Evolutionary conservation across 257 asterid genomes (phyloP).

Genomic region (Gynochthodes officinalis): DNA sequence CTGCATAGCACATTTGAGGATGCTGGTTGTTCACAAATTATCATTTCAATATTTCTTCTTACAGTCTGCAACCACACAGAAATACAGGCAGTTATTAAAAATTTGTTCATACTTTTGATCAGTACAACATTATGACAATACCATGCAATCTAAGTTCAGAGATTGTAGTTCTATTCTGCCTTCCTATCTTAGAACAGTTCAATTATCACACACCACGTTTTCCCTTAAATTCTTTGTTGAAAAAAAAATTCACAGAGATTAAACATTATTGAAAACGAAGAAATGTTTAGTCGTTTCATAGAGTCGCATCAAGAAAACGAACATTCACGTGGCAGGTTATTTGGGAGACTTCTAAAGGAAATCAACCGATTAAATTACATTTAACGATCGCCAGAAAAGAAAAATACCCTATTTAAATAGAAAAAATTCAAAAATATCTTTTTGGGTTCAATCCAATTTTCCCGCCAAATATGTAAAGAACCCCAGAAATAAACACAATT

Average conservation of each 20-base stretch:
- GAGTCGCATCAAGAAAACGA: background rate
- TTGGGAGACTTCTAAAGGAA: background rate
- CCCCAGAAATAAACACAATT: background rate
- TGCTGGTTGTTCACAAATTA: conserved; percentile 32
- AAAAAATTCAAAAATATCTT: background rate
- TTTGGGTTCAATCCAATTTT: conserved; percentile 5
- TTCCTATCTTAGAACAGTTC: background rate
- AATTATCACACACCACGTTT: background rate
- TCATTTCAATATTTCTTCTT: conserved; percentile 59
- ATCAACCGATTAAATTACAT: background rate
- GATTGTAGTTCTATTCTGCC: background rate
- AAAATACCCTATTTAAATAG: background rate
- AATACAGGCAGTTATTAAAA: background rate
- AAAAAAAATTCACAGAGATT: background rate
- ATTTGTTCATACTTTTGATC: background rate
- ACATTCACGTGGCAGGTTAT: background rate
- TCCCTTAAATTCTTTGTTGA: background rate
- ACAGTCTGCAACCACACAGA: conserved; percentile 50
- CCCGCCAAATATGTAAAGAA: conserved; percentile 34
- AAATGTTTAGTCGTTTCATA: background rate
- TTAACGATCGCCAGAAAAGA: background rate
- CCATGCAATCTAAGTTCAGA: background rate
- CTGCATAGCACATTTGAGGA: conserved; percentile 56
- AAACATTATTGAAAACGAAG: background rate
- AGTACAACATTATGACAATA: background rate